Evolutionary conservation across 129 eudicot species (phyloP), one percentile per base, ranked within the genome.

Genomic region (Flaveria trinervia): DNA sequence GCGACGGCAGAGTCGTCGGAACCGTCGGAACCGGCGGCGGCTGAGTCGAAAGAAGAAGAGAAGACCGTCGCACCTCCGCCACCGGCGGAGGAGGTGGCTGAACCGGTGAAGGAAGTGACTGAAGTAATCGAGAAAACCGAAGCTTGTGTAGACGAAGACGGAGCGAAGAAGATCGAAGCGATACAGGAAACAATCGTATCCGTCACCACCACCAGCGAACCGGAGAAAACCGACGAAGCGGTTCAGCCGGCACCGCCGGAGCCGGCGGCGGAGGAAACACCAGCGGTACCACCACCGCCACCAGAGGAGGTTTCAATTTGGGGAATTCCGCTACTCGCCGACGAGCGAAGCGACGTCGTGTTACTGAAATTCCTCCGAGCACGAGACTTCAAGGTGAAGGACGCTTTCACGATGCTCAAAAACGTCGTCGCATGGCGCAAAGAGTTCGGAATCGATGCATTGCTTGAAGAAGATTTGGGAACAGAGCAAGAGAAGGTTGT

Each of bases 301-400:
- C 97, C 93, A 1, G 92, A 88, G 71, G 92, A 91, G 72, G 90
- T 89, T 0, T 86, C 90, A 9, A 83, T 90, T 2, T 90, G 97
- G 97, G 97, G 98, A 8, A 82, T 88, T 7, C 89, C 91, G 0
- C 79, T 93, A 6, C 79, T 90, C 10, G 88, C 89, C 1, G 98
- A 93, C 69, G 97, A 89, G 54, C 81, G 88, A 13, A 82, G 83
- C 66, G 98, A 93, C 71, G 92, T 83, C 16, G 79, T 93, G 14
- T 77, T 93, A 14, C 72, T 93, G 26, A 93, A 93, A 67, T 93
- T 93, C 79, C 86, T 93, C 25, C 72, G 97, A 8, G 97, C 98
- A 0, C 71, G 97, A n/a, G 97, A 93, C 81, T 93, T 93, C 74
- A 93, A 85, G 78, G 97, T 90, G 25, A 85, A 85, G 28, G 97